Base-by-base conservation (phyloP, 2,329 filamentous ascomycete species). In the Botrytis cinerea region DNA sequence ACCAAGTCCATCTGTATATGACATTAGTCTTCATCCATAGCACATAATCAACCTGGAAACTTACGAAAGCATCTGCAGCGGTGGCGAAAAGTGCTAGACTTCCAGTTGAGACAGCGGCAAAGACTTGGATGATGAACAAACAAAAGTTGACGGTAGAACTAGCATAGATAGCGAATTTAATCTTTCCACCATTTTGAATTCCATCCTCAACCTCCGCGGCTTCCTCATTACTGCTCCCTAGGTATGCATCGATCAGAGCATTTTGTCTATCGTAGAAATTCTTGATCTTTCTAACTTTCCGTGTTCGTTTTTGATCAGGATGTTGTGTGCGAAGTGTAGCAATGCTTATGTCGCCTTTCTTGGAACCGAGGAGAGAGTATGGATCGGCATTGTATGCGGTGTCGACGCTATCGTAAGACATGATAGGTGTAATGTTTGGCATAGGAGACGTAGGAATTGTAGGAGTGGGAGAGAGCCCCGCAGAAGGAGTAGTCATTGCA, bases 41-140 rank as follows among this genome's bases (percentile, higher is more conserved):
- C 2, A 9, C 14, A 25, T 1, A 25, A 25, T 7, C 25, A 38
- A 32, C 16, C 18, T n/a, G 2, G 9, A 43, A 54, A 46, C 70
- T 68, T 60, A 72, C 70, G 77, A 98, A 87, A 70, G 95, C 91
- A 83, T 99, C 96, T 25, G 95, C 95, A 93, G 97, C 97, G 76
- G 95, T 99, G 25, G 96, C 98, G 84, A 98, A 98, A 64, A 99
- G 90, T 8, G 95, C 97, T 51, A 98, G 88, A n/a, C 94, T 98
- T 64, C 92, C 90, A 0, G 95, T 97, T 0, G 92, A 89, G 63
- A 93, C 88, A 75, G 96, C 96, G 61, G 92, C 96, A 81, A 97
- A 99, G 54, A 98, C 85, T 83, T 99, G 96, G 28, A 99, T 86
- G 6, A 87, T 86, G 0, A 95, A 90, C 9, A 99, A 87, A 43